These are phyloP conservation scores for Curvularia sp. DNA, from an alignment of 2,329 filamentous ascomycete species.

Conservation along the genomic window DNA sequence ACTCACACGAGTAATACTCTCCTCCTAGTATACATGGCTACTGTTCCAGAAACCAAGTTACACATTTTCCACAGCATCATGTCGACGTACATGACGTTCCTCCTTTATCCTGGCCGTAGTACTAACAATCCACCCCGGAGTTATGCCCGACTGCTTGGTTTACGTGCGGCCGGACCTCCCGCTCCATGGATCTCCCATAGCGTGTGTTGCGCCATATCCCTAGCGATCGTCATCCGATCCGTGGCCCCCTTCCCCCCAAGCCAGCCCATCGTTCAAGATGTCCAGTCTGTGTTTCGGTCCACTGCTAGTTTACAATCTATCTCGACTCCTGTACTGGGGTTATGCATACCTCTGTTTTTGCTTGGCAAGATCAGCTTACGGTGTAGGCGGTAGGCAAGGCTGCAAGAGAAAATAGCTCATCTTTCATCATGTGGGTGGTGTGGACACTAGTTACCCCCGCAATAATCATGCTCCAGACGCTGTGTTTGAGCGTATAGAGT, in stretches of 20 bases:
- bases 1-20: not conserved
- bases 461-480: not conserved
- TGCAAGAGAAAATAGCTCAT: not conserved
- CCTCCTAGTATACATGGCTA: not conserved
- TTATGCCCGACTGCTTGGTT: conserved; percentile 6
- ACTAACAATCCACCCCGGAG: not conserved
- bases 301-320: conserved; percentile 18
- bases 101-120: not conserved
- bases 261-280: not conserved
- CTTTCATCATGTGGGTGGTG: not conserved
- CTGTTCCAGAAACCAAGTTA: conserved; percentile 5
- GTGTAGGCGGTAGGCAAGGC: too few species aligned
- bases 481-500: not conserved
- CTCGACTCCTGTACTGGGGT: conserved; percentile 6
- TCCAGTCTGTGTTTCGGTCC: not conserved
- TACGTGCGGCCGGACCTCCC: conserved; percentile 10
- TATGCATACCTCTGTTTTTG: not conserved
- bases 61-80: not conserved
- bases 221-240: conserved; percentile 11
- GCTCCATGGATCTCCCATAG: conserved; percentile 8
- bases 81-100: not conserved
- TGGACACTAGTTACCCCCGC: not conserved
- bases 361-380: not conserved
- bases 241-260: conserved; percentile 4
- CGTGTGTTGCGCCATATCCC: conserved; percentile 15